These are phyloP conservation scores for Fusarium sp. DNA, from an alignment of 2,329 filamentous ascomycete species.

Conservation along the genomic window DNA sequence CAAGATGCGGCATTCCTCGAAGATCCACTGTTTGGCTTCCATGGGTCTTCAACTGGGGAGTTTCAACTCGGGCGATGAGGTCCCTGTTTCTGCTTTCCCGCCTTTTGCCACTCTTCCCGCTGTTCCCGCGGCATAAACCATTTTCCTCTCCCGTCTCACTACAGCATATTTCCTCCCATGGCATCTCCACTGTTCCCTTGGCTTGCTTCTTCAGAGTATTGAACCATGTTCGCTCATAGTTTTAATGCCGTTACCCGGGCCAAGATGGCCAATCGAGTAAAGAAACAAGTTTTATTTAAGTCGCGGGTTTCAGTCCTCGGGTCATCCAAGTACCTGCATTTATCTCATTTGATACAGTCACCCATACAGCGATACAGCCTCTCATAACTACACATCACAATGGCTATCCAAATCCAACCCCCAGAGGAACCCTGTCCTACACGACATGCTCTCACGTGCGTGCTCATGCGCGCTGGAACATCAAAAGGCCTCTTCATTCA, in stretches of 20 bases:
- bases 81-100: too few relatives aligned
- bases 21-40: conserved; percentile 51
- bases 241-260: neutral
- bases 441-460: conserved; percentile 57
- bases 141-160: neutral
- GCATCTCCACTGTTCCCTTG: conserved; percentile 11
- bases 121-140: conserved; percentile 11
- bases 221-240: conserved; percentile 1
- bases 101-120: neutral
- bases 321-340: neutral
- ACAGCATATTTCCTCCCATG: neutral
- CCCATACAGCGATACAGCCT: neutral
- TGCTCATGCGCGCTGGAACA: conserved; percentile 73
- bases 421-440: conserved; percentile 1
- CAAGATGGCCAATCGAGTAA: neutral
- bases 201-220: neutral
- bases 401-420: conserved; percentile 18
- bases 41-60: conserved; percentile 48
- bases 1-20: conserved; percentile 40
- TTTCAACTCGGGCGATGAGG: conserved; percentile 36
- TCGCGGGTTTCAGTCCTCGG: neutral
- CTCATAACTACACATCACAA: neutral
- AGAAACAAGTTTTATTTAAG: conserved; percentile 23
- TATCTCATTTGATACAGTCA: neutral
- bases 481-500: conserved; percentile 72